These are phyloP conservation scores for Parmelia sp. DNA, from an alignment of 495 filamentous ascomycete genomes.

Conservation along the genomic window DNA sequence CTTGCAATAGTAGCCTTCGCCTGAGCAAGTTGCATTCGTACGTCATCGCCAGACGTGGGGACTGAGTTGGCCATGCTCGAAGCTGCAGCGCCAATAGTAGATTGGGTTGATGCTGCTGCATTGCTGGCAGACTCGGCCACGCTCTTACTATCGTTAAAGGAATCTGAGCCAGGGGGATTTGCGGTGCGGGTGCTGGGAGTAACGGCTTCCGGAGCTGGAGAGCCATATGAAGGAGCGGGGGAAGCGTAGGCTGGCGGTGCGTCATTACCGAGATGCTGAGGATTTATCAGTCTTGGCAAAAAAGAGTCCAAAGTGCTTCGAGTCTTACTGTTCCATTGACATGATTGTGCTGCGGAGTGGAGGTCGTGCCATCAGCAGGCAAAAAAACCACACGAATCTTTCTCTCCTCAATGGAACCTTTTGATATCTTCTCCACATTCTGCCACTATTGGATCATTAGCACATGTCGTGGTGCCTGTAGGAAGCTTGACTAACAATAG, in stretches of 20 bases:
- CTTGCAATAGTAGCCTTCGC: slow-evolving; percentile 67
- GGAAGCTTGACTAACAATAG: slow-evolving; percentile 57
- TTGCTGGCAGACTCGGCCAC: slow-evolving; percentile 14
- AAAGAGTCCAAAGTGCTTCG: slow-evolving; percentile 1
- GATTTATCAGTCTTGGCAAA: neutral
- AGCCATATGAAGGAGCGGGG: slow-evolving; percentile 47
- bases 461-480: slow-evolving; percentile 13
- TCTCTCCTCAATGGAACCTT: slow-evolving; percentile 74
- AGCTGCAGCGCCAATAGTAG: slow-evolving; percentile 37
- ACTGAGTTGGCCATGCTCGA: slow-evolving; percentile 38
- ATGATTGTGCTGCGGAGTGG: slow-evolving; percentile 37
- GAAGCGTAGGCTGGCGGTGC: slow-evolving; percentile 54
- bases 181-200: slow-evolving; percentile 28
- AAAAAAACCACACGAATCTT: slow-evolving; percentile 94
- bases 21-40: slow-evolving; percentile 65
- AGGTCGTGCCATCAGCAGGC: slow-evolving; percentile 44
- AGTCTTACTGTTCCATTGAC: slow-evolving; percentile 42
- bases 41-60: slow-evolving; percentile 52
- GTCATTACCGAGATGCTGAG: slow-evolving; percentile 34
- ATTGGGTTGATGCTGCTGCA: slow-evolving; percentile 22
- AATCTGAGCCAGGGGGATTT: slow-evolving; percentile 15
- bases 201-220: slow-evolving; percentile 40
- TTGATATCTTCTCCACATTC: slow-evolving; percentile 67
- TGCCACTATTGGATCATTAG: slow-evolving; percentile 56
- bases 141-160: slow-evolving; percentile 5